Evolutionary conservation across 768 basidiomycete species (phyloP).

Genomic region (Kwoniella bestiolae): DNA sequence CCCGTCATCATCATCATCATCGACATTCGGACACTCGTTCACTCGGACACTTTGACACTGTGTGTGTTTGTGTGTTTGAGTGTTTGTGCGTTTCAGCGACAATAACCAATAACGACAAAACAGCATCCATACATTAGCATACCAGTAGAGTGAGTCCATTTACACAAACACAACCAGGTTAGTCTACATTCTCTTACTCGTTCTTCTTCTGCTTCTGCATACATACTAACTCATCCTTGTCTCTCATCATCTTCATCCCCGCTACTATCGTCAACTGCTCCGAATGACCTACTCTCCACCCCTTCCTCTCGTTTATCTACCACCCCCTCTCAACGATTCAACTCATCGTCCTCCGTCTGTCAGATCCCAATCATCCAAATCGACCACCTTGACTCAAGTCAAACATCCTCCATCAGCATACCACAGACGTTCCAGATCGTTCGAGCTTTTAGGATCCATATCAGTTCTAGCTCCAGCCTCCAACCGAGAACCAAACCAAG

Average conservation of each 20-base stretch:
- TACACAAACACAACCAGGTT: too few relatives aligned
- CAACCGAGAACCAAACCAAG: neutral
- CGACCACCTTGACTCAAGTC: neutral
- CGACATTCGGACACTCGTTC: too few relatives aligned
- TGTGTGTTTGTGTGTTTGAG: too few relatives aligned
- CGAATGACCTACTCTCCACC: constrained; percentile 13
- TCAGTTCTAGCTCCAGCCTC: neutral
- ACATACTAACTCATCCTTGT: too few relatives aligned
- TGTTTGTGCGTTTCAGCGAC: too few relatives aligned
- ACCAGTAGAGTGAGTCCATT: too few relatives aligned
- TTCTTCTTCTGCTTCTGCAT: too few relatives aligned
- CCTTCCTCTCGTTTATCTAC: constrained; percentile 2
- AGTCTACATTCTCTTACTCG: too few relatives aligned
- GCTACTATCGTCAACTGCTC: neutral
- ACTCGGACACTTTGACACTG: too few relatives aligned
- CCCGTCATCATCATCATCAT: too few relatives aligned
- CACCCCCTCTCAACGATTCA: neutral
- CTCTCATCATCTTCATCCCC: neutral
- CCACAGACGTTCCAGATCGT: constrained; percentile 1
- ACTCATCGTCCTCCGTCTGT: constrained; percentile 2
- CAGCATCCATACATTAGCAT: too few relatives aligned
- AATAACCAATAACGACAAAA: too few relatives aligned
- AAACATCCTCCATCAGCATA: constrained; percentile 7
- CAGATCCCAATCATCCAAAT: neutral
- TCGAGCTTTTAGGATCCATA: neutral